Conservation (phyloP, 2,329 filamentous ascomycete species). For the Penicillium sp. region DNA sequence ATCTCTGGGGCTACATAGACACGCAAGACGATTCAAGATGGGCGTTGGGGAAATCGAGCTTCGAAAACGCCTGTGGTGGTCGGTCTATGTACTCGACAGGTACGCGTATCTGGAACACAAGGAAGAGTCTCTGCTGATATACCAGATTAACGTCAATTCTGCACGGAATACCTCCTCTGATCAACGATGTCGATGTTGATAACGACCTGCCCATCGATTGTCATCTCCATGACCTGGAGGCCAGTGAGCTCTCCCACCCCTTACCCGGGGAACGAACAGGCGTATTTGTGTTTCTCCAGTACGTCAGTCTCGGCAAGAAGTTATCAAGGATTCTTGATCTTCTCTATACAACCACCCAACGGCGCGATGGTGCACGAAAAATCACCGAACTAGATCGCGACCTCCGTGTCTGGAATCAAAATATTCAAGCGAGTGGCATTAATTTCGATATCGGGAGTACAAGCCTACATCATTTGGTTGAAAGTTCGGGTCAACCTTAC, state of each 20-base stretch:
- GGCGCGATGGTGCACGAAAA: slow-evolving; percentile 8
- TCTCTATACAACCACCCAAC: slow-evolving; percentile 11
- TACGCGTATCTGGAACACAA: not conserved
- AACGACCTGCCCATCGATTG: slow-evolving; percentile 11
- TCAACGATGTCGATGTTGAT: slow-evolving; percentile 11
- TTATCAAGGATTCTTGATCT: slow-evolving; percentile 5
- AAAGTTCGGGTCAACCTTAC: not conserved
- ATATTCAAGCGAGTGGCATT: slow-evolving; percentile 7
- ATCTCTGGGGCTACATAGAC: slow-evolving; percentile 11
- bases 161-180: slow-evolving; percentile 7
- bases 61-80: slow-evolving; percentile 12
- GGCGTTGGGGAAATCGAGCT: slow-evolving; percentile 4
- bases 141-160: not conserved
- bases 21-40: slow-evolving; percentile 12
- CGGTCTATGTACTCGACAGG: slow-evolving; percentile 8
- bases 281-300: slow-evolving; percentile 11
- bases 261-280: slow-evolving; percentile 5
- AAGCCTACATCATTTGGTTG: not conserved
- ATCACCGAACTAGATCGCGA: slow-evolving; percentile 8
- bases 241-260: slow-evolving; percentile 3
- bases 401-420: slow-evolving; percentile 9
- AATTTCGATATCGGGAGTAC: slow-evolving; percentile 5
- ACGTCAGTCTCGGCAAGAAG: slow-evolving; percentile 5
- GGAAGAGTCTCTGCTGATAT: not conserved
- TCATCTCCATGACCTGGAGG: slow-evolving; percentile 1